A percentile compares a stretch with the other conserved stretches of the same genome.
phyloP scores from a whole-genome alignment of 352 stramenopile genomes.

The Phytophthora vignae region DNA sequence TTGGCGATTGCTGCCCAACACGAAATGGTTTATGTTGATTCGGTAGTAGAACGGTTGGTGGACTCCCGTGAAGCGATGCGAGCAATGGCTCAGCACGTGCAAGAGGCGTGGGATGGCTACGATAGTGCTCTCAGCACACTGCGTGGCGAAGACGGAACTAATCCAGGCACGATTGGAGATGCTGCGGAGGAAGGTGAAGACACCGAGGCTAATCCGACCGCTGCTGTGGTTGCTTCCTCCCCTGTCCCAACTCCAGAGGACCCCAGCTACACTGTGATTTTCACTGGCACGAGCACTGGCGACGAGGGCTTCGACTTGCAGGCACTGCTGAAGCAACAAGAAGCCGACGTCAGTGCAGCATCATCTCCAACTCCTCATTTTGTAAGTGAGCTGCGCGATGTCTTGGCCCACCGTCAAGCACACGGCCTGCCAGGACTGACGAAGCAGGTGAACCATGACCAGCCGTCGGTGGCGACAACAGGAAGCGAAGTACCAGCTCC shows the following conservation, averaged over 20 bases:
- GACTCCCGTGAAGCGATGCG: slow-evolving; percentile 30
- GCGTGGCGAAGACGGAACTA: background rate
- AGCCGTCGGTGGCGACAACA: slow-evolving; percentile 2
- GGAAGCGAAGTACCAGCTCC: slow-evolving; percentile 1
- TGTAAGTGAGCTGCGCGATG: slow-evolving; percentile 59
- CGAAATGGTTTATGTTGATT: slow-evolving; percentile 32
- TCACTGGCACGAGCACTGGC: slow-evolving; percentile 78
- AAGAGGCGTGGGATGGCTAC: slow-evolving; percentile 37
- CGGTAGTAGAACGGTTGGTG: slow-evolving; percentile 14
- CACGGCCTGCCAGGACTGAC: slow-evolving; percentile 36
- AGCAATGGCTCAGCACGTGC: slow-evolving; percentile 32
- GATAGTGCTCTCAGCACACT: slow-evolving; percentile 19
- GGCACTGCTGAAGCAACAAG: slow-evolving; percentile 47
- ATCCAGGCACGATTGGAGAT: slow-evolving; percentile 1
- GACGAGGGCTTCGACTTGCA: slow-evolving; percentile 71
- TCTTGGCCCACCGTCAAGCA: slow-evolving; percentile 56
- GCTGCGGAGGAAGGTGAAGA: slow-evolving; percentile 1
- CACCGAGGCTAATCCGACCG: background rate
- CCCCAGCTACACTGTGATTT: slow-evolving; percentile 58
- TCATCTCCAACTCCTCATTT: slow-evolving; percentile 42
- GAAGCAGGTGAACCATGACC: slow-evolving; percentile 58
- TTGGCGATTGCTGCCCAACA: slow-evolving; percentile 55
- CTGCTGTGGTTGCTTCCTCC: background rate
- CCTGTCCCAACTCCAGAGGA: slow-evolving; percentile 20
- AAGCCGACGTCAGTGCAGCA: slow-evolving; percentile 10